Evolutionary conservation across 768 basidiomycete species (phyloP), one percentile per base, ranked within the genome.

Genomic region (Xerocomus spinulosus): DNA sequence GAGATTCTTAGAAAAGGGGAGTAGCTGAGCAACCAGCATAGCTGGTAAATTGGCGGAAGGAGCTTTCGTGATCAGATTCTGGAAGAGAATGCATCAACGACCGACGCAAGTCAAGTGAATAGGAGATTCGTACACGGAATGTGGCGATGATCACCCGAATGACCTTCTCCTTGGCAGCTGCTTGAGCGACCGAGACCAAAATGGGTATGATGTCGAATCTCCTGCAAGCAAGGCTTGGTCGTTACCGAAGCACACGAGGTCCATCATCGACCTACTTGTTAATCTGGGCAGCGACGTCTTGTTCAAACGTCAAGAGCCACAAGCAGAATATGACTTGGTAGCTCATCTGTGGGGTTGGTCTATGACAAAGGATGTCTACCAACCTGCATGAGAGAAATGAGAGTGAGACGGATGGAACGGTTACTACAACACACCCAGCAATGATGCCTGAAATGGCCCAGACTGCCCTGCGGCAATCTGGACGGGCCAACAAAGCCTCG

Each of bases 161-260:
- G 24, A 99, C 91, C 68, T 99, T 99, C 71, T 98, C 95, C 67
- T 99, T 99, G 26, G 89, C 87, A 5, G 94, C 94, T 6, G 73
- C 79, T 62, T 94, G 89, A 3, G 92, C 92, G 32, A 92, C 81
- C 38, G 85, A 80, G 26, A 85, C 82, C 32, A 99, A 74, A 20
- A 90, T 71, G 21, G 92, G 89, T 56, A 96, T 84, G 29, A 97
- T 77, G 61, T 95, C 89, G 65, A 84, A 95, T 66, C 85, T 87
- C 72, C 93, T 96, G 49, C 10, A 8, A 13, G n/a, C 0, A 15
- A 17, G 33, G 37, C 12, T 39, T 14, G 32, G 55, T 13, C n/a
- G 41, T 47, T 36, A 52, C 35, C 18, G 26, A 20, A 43, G 50
- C 30, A 20, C 9, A 44, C 29, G 17, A 41, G 24, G 34, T 26